Base-by-base conservation (phyloP, 441 rosid genomes). In the Jatropha multifida region DNA sequence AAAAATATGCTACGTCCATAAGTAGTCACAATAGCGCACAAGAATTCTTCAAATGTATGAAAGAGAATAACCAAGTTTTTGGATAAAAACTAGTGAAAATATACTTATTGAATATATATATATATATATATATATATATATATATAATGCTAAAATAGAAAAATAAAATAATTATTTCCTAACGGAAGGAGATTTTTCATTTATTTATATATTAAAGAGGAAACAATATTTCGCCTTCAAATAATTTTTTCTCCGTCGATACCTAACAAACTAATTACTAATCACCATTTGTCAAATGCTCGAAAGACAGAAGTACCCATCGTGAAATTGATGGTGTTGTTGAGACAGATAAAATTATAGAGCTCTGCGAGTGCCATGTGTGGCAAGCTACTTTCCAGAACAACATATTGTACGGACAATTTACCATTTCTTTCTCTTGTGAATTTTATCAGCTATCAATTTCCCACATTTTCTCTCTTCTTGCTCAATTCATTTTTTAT, bases 301-400 rank as follows among this genome's bases (percentile, higher is more conserved):
- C 1, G 4, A 61, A 61, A 61, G 65, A 61, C 65, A 17, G 20
- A n/a, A 65, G 23, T 67, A 48, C n/a, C 71, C 71, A 13, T 23
- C 0, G 0, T 14, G 65, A 1, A 5, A 27, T 61, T 32, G 41
- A 14, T 61, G 65, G 5, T 27, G 23, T 10, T 20, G 32, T 7
- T 5, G 20, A 52, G 56, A 52, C n/a, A 52, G 7, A 5, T 17
- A 52, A 17, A 17, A 52, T 1, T 17, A 15, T 7, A 52, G 11
- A 52, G 56, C 18, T 17, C 65, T 61, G 42, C 37, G 1, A 63
- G 40, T 59, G 60, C 49, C 10, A 32, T 58, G 65, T 67, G 77
- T 44, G 68, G 60, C 41, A 37, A 74, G 12, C 38, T 68, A 51
- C 71, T 70, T 70, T 55, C 65, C 79, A 40, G 59, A 71, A 71